Percentiles rank a stretch among this genome's conserved stretches.
Conservation (phyloP, 2,329 filamentous ascomycete species). For the Ascochyta viciae-villosae region DNA sequence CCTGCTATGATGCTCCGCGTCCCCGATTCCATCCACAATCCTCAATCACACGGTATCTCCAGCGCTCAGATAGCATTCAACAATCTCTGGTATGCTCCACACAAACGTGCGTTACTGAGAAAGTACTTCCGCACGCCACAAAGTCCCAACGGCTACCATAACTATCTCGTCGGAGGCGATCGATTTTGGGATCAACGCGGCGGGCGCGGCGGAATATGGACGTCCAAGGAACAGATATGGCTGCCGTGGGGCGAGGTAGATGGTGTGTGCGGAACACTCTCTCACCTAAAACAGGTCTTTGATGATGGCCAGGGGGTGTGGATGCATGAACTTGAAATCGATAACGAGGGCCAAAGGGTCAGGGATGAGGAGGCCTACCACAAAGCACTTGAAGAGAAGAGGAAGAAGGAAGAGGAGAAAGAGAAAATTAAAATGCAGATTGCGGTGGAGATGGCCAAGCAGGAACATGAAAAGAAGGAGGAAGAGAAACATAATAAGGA, state of each 20-base stretch:
- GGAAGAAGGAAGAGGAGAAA: conserved; percentile 20
- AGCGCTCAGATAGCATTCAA: conserved; percentile 48
- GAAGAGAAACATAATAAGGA: conserved; percentile 1
- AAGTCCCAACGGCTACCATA: conserved; percentile 53
- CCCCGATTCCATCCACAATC: neutral
- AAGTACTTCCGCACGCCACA: conserved; percentile 56
- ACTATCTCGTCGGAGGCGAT: conserved; percentile 55
- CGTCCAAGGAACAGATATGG: conserved; percentile 56
- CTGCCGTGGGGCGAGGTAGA: conserved; percentile 57
- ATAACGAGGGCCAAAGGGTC: conserved; percentile 22
- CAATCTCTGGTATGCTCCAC: conserved; percentile 58
- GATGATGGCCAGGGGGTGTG: conserved; percentile 55
- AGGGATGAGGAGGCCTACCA: conserved; percentile 23
- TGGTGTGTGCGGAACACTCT: conserved; percentile 42
- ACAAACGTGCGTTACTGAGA: conserved; percentile 58
- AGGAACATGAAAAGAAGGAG: conserved; percentile 14
- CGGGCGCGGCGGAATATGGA: conserved; percentile 63
- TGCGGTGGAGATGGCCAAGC: conserved; percentile 12
- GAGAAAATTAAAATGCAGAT: conserved; percentile 14
- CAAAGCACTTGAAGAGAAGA: conserved; percentile 19
- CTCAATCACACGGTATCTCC: neutral
- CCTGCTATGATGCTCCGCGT: conserved; percentile 53
- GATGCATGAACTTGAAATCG: conserved; percentile 39
- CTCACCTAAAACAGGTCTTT: conserved; percentile 56
- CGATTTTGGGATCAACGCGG: conserved; percentile 59